These are phyloP conservation scores for Colletotrichum lindemuthianum DNA, from an alignment of 2,329 filamentous ascomycete genomes.

Conservation along the genomic window DNA sequence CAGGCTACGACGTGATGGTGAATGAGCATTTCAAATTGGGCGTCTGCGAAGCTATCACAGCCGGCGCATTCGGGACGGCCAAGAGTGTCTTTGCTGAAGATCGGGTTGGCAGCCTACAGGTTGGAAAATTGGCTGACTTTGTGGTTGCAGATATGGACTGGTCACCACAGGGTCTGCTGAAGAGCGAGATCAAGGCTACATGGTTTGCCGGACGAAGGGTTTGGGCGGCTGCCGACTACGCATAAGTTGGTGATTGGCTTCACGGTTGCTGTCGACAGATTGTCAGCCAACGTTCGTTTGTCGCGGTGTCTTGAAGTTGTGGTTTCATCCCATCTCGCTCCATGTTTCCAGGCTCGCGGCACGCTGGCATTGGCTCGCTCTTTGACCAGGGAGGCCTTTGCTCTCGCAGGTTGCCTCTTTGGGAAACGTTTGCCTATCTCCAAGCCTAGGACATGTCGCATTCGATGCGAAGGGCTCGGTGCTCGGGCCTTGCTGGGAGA, in stretches of 20 bases:
- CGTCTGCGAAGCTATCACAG: constrained; percentile 57
- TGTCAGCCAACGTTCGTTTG: too few relatives aligned
- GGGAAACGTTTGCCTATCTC: constrained; percentile 2
- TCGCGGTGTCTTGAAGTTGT: not conserved
- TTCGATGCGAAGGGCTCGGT: not conserved
- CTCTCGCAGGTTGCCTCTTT: constrained; percentile 15
- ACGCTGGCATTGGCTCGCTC: constrained; percentile 18
- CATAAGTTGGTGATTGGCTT: not conserved
- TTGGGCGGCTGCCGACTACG: constrained; percentile 36
- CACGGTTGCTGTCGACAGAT: too few relatives aligned
- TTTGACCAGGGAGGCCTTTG: not conserved
- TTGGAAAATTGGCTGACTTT: constrained; percentile 62
- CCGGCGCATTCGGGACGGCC: constrained; percentile 58
- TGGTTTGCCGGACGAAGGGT: constrained; percentile 57
- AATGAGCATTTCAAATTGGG: constrained; percentile 59
- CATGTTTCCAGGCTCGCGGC: constrained; percentile 30
- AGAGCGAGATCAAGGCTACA: constrained; percentile 55
- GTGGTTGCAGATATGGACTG: constrained; percentile 61
- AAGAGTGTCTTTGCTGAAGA: constrained; percentile 61
- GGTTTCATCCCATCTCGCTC: constrained; percentile 33
- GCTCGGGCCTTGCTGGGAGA: constrained; percentile 8
- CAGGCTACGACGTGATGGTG: constrained; percentile 48
- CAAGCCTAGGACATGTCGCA: constrained; percentile 18
- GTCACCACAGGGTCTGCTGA: constrained; percentile 53
- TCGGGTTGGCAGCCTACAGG: constrained; percentile 56